Conservation (phyloP, 2,329 filamentous ascomycete species). For the Sordariomycetes sp. region DNA sequence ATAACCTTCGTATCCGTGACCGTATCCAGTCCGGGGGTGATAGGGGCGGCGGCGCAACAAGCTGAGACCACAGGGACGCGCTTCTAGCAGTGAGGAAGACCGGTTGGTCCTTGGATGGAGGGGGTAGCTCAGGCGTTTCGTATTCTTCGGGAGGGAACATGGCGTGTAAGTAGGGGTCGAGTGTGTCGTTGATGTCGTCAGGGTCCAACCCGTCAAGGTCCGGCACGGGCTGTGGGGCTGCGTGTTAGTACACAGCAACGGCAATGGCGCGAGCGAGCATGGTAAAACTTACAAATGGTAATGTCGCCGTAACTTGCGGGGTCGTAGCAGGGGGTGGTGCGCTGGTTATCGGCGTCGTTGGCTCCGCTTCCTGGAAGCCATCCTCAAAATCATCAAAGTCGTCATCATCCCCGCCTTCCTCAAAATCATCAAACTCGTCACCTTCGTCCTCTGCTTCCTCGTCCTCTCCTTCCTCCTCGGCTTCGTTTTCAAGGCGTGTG, state of each 20-base stretch:
- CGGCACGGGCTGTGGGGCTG: conserved; percentile 42
- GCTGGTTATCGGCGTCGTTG: conserved; percentile 14
- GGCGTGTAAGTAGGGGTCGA: conserved; percentile 52
- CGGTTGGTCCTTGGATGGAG: conserved; percentile 39
- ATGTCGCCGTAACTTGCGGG: conserved; percentile 19
- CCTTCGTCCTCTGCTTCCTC: conserved; percentile 34
- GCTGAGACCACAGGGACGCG: conserved; percentile 87
- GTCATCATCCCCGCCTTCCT: conserved; percentile 39
- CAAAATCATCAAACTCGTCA: conserved; percentile 50
- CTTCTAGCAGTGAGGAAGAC: conserved; percentile 78
- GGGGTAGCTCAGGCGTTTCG: conserved; percentile 34
- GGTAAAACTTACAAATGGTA: conserved; percentile 28
- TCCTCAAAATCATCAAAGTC: conserved; percentile 63
- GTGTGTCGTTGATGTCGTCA: conserved; percentile 45
- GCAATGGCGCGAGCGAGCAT: not conserved
- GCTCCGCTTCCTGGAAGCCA: conserved; percentile 47
- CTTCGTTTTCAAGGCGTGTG: conserved; percentile 14
- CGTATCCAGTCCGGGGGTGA: conserved; percentile 97
- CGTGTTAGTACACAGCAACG: conserved; percentile 2
- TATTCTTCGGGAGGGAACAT: conserved; percentile 49
- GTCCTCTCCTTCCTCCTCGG: conserved; percentile 18
- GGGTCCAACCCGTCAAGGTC: conserved; percentile 50
- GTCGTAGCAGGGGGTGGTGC: conserved; percentile 13
- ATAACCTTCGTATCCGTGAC: conserved; percentile 84
- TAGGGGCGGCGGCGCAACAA: conserved; percentile 85